Evolutionary conservation across 2,329 filamentous ascomycete species (phyloP), one percentile per base, ranked within the genome.

Genomic region (Beauveria rudraprayagi): DNA sequence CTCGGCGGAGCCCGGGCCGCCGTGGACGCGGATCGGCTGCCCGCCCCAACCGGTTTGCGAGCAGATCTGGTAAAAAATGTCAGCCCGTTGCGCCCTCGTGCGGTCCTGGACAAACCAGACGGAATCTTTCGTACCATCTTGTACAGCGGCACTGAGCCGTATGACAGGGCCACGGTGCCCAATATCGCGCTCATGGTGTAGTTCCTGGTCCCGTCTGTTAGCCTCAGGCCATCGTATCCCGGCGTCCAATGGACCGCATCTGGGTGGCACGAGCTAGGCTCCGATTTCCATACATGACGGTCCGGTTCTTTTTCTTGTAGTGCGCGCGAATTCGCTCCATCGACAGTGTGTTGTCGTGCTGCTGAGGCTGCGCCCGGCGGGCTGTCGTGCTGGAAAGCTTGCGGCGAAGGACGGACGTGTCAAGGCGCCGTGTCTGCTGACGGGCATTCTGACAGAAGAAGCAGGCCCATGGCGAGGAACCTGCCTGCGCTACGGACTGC

Each of bases 1-100:
- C 61, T 75, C 75, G 64, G 78, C 79, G 62, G 81, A 76, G 64
- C 78, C 79, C 61, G 77, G 79, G 58, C 70, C 72, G 56, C 77
- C 76, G 76, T 91, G 88, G 51, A 91, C 91, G 71, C 92, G 91
- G 65, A 97, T 84, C 37, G 93, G 93, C 72, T 96, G 91, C 46
- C 93, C 93, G 68, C 91, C 91, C 91, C 91, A 97, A 69, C 93
- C 90, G 14, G 88, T 92, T 17, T 89, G 90, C 77, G 89, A 86
- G 76, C 90, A 93, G 70, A 93, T 92, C 86, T 90, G 66, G 53
- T 5, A 40, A 24, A 30, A 26, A 30, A 17, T 37, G 55, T 48
- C 5, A 52, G 56, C 17, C 16, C 30, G 9, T 14, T 61, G 19
- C n/a, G 16, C 37, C 1, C n/a, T 30, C 14, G 17, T 9, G 19